These are phyloP conservation scores for Leersia perrieri DNA, from an alignment of 176 grass and related monocot genomes.

Conservation along the genomic window DNA sequence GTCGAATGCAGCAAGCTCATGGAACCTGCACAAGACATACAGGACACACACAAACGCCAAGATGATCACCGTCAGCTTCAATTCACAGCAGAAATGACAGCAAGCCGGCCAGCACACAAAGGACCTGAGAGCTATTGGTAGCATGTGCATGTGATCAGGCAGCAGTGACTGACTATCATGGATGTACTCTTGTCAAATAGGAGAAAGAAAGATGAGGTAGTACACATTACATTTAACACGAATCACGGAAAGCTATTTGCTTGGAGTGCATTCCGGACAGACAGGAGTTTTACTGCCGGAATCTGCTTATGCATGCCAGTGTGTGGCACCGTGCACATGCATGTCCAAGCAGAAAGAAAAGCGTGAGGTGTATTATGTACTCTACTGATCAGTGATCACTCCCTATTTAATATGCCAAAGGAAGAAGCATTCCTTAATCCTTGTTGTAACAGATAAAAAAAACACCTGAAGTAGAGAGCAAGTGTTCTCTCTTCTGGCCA, in stretches of 20 bases:
- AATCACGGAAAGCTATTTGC: slow-evolving; percentile 18
- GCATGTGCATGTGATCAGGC: neutral
- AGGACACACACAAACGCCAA: neutral
- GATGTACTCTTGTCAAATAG: neutral
- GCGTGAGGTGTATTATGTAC: neutral
- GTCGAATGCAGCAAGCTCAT: slow-evolving; percentile 84
- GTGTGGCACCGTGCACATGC: slow-evolving; percentile 28
- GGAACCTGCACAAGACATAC: slow-evolving; percentile 61
- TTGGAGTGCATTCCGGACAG: neutral
- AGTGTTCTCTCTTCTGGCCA: neutral
- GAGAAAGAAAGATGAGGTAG: neutral
- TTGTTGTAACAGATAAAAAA: neutral
- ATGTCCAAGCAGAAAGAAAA: slow-evolving; percentile 25
- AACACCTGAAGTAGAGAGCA: slow-evolving; percentile 19
- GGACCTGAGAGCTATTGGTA: neutral
- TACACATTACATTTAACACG: neutral
- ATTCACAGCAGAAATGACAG: neutral
- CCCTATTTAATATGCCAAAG: neutral
- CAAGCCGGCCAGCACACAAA: neutral
- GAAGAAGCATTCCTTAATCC: neutral
- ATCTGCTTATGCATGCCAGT: neutral
- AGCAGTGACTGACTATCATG: neutral
- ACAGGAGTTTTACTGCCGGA: slow-evolving; percentile 16
- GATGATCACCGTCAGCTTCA: neutral
- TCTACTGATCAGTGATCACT: neutral